A percentile compares a stretch with the other conserved stretches of the same genome.
Evolutionary conservation across 176 grass and related monocot genomes (phyloP).

Genomic region (Carex kokanica): DNA sequence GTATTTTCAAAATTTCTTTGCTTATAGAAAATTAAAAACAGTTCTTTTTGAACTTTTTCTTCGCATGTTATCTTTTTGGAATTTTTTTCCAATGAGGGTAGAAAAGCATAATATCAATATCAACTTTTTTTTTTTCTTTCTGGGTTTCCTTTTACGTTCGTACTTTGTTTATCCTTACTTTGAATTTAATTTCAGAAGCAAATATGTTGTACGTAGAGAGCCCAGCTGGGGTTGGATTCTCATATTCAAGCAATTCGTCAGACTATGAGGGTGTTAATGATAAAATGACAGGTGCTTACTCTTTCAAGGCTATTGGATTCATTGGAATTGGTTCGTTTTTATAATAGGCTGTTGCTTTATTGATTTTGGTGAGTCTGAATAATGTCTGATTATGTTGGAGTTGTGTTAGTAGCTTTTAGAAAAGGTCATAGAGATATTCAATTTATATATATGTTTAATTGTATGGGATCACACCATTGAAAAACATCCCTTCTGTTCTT

Average conservation of each 20-base stretch:
- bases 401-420: not conserved
- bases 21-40: not conserved
- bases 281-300: constrained; percentile 64
- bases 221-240: constrained; percentile 88
- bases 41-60: not conserved
- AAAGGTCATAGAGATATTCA: not conserved
- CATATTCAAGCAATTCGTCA: constrained; percentile 74
- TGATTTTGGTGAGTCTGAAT: constrained; percentile 66
- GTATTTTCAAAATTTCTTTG: constrained; percentile 35
- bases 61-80: not conserved
- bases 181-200: constrained; percentile 57
- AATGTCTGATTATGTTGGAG: constrained; percentile 59
- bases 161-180: constrained; percentile 17
- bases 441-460: constrained; percentile 26
- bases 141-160: not conserved
- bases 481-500: not conserved
- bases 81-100: not conserved
- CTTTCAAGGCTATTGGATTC: not conserved
- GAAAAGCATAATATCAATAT: not conserved
- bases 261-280: constrained; percentile 83
- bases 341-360: constrained; percentile 44
- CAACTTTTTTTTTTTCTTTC: not conserved
- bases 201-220: constrained; percentile 90
- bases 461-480: constrained; percentile 18
- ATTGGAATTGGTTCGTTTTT: not conserved